Evolutionary conservation across 2,329 filamentous ascomycete species (phyloP).

Genomic region (Tolypocladium tropicale): DNA sequence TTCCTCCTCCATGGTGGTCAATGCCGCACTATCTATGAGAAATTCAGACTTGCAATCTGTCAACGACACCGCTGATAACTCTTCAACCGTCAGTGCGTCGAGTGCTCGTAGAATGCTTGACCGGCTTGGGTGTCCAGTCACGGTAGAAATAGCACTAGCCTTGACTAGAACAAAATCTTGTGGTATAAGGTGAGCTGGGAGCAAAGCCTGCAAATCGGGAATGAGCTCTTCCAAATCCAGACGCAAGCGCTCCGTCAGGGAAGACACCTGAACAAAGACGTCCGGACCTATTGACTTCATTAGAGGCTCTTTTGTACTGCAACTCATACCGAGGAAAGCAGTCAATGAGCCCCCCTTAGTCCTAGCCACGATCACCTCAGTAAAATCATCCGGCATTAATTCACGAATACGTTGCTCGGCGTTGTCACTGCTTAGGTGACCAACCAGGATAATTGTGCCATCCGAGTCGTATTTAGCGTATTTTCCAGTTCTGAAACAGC

Average conservation of each 20-base stretch:
- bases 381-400: neutral
- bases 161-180: neutral
- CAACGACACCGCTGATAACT: neutral
- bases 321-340: neutral
- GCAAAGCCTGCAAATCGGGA: neutral
- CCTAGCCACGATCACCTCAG: neutral
- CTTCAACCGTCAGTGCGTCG: neutral
- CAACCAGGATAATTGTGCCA: neutral
- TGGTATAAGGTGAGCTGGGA: neutral
- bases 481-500: neutral
- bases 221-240: neutral
- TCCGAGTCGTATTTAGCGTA: neutral
- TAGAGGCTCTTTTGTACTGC: neutral
- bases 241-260: constrained; percentile 5
- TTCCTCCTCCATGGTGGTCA: neutral
- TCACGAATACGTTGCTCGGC: neutral
- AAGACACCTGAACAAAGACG: neutral
- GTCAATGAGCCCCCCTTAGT: neutral
- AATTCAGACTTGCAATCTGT: neutral
- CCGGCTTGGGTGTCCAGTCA: neutral
- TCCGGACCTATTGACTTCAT: neutral
- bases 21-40: neutral
- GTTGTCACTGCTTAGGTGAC: neutral
- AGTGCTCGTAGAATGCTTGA: neutral
- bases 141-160: neutral